Base-by-base conservation (phyloP, 2,329 filamentous ascomycete genomes). In the Sclerotinia nivalis region DNA sequence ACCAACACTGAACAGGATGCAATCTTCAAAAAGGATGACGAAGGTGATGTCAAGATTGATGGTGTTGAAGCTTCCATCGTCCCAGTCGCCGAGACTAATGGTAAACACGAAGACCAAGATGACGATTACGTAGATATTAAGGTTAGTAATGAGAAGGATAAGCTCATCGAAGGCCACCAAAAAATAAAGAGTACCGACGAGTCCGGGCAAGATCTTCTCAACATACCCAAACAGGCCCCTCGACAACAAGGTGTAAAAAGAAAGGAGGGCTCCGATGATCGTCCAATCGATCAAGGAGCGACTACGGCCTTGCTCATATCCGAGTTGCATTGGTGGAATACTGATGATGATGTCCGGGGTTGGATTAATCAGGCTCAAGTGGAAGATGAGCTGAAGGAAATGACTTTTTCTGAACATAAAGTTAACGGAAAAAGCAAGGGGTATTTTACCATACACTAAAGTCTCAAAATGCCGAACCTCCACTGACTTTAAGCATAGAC, bases 371-470 rank as follows among this genome's bases (percentile, higher is more conserved):
- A 92, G 73, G 92, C 91, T n/a, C 87, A 87, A 2, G 92, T 89
- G 75, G 96, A 98, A 79, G 86, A 90, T 59, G 93, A 97, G 77
- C 83, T 98, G 25, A 93, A 92, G 76, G 96, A 98, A 72, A 88
- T 99, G 66, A 97, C 94, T 0, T 99, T 98, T 80, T 97, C 93
- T 77, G 96, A 99, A 80, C 96, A 98, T 81, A 99, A 99, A 80
- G 94, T 98, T 61, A 99, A 99, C 75, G 96, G 96, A 75, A 99
- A 99, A 83, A 97, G 93, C 82, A 97, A 98, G 83, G 95, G 96
- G 94, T 97, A 85, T 73, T 89, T 81, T 28, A 12, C 52, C 37
- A 49, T n/a, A 22, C 22, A n/a, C 18, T 2, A 37, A n/a, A 28
- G 31, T 37, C 40, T 52, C 10, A 45, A 28, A 34, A 37, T 64